Percentiles rank a stretch among this genome's conserved stretches.
Evolutionary conservation across 306 rosid species (phyloP).

Genomic region (Gleditsia sinensis): DNA sequence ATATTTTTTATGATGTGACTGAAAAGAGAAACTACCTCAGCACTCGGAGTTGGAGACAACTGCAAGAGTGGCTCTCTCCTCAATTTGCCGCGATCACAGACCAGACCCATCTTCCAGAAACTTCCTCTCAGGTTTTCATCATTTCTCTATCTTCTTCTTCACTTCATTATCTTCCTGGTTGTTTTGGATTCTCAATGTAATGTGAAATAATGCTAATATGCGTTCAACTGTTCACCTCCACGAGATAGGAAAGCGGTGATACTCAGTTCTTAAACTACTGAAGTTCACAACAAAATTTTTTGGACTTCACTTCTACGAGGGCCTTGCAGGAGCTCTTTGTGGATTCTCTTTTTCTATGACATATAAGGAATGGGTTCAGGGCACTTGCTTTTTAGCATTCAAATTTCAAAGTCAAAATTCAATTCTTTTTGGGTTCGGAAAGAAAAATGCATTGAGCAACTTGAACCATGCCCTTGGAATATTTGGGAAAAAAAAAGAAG

Average conservation of each 20-base stretch:
- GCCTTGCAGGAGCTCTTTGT: background rate
- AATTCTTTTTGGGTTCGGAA: background rate
- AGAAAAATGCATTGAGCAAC: background rate
- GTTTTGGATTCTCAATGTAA: background rate
- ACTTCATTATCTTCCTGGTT: background rate
- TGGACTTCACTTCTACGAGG: background rate
- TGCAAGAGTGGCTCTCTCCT: constrained; percentile 61
- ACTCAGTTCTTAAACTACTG: background rate
- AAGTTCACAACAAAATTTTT: background rate
- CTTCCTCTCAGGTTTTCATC: constrained; percentile 48
- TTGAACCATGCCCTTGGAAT: background rate
- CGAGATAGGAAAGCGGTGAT: no score
- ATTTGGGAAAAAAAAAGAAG: background rate
- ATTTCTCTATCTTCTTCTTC: background rate
- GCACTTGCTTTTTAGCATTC: background rate
- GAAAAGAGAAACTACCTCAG: no score
- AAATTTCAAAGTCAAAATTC: background rate
- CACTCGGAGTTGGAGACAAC: constrained; percentile 34
- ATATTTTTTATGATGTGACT: no score
- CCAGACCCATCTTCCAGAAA: constrained; percentile 31
- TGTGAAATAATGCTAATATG: no score
- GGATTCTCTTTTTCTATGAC: background rate
- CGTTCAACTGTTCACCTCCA: no score
- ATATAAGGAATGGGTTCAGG: background rate
- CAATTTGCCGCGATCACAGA: constrained; percentile 59